A percentile compares a stretch with the other conserved stretches of the same genome.
Conservation (phyloP, 1,284 basidiomycete species). For the Puccinia horiana region DNA sequence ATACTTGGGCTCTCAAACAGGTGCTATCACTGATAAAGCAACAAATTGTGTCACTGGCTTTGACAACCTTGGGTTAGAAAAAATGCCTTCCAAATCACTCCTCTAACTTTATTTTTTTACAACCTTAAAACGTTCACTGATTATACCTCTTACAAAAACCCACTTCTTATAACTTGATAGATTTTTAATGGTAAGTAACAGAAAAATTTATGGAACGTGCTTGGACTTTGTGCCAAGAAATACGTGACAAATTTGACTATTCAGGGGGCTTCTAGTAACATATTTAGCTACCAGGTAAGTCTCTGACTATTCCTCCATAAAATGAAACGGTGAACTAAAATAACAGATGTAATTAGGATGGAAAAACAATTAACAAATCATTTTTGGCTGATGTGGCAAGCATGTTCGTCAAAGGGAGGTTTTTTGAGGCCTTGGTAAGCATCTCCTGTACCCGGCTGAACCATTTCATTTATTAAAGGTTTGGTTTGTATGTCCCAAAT, state of each 20-base stretch:
- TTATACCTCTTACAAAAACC: background rate
- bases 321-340: background rate
- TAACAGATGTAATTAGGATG: slow-evolving; percentile 5
- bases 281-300: slow-evolving; percentile 44
- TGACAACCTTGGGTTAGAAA: slow-evolving; percentile 39
- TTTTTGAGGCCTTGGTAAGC: slow-evolving; percentile 40
- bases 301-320: background rate
- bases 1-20: slow-evolving; percentile 8
- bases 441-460: background rate
- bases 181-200: slow-evolving; percentile 41
- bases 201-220: background rate
- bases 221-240: background rate
- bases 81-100: background rate
- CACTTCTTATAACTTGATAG: background rate
- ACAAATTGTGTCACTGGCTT: slow-evolving; percentile 22
- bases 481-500: background rate
- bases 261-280: slow-evolving; percentile 42
- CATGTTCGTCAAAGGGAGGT: slow-evolving; percentile 31
- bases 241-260: background rate
- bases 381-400: slow-evolving; percentile 3
- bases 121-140: background rate
- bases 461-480: background rate
- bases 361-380: background rate
- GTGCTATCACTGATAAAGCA: background rate
- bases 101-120: background rate